These are phyloP conservation scores for Globisporangium takayamanum DNA, from an alignment of 352 stramenopile genomes.

Conservation along the genomic window DNA sequence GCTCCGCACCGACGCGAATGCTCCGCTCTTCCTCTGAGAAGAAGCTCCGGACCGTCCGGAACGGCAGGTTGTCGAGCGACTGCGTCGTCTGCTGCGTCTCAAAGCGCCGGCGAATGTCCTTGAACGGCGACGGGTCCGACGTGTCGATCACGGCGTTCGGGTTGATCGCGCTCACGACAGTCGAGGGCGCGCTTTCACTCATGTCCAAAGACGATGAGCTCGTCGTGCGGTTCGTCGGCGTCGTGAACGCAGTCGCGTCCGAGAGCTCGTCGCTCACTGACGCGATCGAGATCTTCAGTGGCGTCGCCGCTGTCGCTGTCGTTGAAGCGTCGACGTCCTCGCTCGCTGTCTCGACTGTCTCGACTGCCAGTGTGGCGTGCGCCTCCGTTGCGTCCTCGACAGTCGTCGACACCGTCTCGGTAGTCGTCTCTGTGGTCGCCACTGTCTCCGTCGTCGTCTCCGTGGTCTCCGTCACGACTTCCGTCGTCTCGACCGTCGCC, in stretches of 20 bases:
- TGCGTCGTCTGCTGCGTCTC: conserved; percentile 52
- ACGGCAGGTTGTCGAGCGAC: conserved; percentile 37
- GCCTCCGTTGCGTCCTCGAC: not conserved
- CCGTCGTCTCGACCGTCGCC: not conserved
- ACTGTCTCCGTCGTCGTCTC: no score
- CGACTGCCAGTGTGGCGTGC: no score
- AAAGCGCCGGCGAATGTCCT: conserved; percentile 43
- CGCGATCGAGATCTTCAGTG: conserved; percentile 6
- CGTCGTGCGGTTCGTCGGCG: not conserved
- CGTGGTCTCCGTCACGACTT: not conserved
- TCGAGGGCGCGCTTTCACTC: no score
- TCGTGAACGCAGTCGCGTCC: not conserved
- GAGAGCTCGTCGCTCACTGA: not conserved
- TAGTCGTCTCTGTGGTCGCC: no score
- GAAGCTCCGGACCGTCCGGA: conserved; percentile 51
- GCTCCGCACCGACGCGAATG: conserved; percentile 37
- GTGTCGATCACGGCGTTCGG: conserved; percentile 22
- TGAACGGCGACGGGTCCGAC: conserved; percentile 21
- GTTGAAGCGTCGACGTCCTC: not conserved
- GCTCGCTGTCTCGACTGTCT: not conserved
- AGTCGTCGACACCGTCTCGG: not conserved
- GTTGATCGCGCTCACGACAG: conserved; percentile 4
- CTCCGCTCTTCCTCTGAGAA: conserved; percentile 43
- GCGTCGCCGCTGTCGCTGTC: not conserved
- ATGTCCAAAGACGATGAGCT: no score